Conservation (phyloP, 164 flowering plant species). For the Warburgia ugandensis region DNA sequence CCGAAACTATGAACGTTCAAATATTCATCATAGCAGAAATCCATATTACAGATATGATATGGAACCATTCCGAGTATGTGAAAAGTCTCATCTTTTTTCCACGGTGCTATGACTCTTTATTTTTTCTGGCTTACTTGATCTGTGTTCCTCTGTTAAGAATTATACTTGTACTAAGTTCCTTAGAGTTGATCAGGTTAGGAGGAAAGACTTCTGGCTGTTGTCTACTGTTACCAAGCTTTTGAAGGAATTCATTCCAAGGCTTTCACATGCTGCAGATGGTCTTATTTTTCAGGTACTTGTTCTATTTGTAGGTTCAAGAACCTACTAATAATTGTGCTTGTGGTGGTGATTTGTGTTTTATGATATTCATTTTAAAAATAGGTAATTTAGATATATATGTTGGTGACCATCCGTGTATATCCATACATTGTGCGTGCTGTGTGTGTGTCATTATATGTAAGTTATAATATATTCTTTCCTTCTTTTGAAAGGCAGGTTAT, state of each 20-base stretch:
- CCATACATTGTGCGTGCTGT: too few relatives aligned
- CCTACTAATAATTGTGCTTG: too few relatives aligned
- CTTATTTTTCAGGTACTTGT: conserved; percentile 87
- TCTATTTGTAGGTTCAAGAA: neutral
- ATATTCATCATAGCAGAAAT: conserved; percentile 41
- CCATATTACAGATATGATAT: conserved; percentile 83
- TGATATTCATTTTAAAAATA: too few relatives aligned
- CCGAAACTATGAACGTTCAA: conserved; percentile 65
- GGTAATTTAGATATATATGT: too few relatives aligned
- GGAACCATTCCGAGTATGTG: conserved; percentile 89
- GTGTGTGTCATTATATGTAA: too few relatives aligned
- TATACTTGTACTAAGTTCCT: neutral
- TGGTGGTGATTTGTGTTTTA: too few relatives aligned
- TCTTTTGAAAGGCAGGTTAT: neutral
- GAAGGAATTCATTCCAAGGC: conserved; percentile 81
- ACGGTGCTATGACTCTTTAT: neutral
- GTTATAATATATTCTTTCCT: too few relatives aligned
- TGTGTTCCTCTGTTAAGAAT: conserved; percentile 1
- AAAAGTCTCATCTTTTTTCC: neutral
- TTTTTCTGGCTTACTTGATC: neutral
- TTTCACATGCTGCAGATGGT: conserved; percentile 99
- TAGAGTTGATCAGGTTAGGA: conserved; percentile 59
- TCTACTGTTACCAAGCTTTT: conserved; percentile 75
- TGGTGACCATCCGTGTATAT: too few relatives aligned
- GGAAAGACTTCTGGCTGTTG: conserved; percentile 94